Percentiles rank a stretch among this genome's conserved stretches.
phyloP scores from a whole-genome alignment of 192 early-diverging fungal species.

The Physocladia obscura region DNA sequence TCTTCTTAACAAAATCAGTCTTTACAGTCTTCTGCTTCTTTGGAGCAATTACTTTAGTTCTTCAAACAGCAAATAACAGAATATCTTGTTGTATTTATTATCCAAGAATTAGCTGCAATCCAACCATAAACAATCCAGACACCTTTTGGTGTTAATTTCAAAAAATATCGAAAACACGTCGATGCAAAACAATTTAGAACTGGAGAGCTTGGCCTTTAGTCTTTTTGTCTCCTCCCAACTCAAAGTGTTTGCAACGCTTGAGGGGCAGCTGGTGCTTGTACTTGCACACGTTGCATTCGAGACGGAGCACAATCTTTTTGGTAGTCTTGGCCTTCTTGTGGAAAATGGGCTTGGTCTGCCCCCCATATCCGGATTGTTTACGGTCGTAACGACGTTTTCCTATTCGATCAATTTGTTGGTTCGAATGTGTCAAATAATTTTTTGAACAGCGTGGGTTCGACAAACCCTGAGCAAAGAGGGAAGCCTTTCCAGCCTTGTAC shows the following conservation, averaged over 20 bases:
- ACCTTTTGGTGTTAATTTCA: background rate
- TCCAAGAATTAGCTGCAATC: background rate
- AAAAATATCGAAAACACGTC: background rate
- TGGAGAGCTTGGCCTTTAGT: slow-evolving; percentile 81
- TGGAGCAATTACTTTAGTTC: background rate
- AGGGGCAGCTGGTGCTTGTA: slow-evolving; percentile 96
- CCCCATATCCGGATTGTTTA: slow-evolving; percentile 99
- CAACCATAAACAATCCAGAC: background rate
- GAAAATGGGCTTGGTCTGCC: slow-evolving; percentile 99
- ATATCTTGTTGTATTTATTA: background rate
- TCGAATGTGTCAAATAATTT: background rate
- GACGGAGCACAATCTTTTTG: slow-evolving; percentile 98
- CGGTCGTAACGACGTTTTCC: slow-evolving; percentile 78
- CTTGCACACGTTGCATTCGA: slow-evolving; percentile 99
- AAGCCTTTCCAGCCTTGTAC: slow-evolving; percentile 99
- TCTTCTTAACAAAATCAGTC: background rate
- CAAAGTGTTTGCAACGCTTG: slow-evolving; percentile 99
- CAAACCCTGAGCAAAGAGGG: slow-evolving; percentile 97
- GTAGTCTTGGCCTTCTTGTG: slow-evolving; percentile 99
- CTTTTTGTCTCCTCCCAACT: slow-evolving; percentile 99
- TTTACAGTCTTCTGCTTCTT: background rate
- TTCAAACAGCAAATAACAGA: background rate
- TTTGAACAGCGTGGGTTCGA: background rate
- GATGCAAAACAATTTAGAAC: slow-evolving; percentile 71
- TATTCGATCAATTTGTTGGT: background rate